Evolutionary conservation across 768 basidiomycete genomes (phyloP).

Genomic region (Pisolithus tinctorius): DNA sequence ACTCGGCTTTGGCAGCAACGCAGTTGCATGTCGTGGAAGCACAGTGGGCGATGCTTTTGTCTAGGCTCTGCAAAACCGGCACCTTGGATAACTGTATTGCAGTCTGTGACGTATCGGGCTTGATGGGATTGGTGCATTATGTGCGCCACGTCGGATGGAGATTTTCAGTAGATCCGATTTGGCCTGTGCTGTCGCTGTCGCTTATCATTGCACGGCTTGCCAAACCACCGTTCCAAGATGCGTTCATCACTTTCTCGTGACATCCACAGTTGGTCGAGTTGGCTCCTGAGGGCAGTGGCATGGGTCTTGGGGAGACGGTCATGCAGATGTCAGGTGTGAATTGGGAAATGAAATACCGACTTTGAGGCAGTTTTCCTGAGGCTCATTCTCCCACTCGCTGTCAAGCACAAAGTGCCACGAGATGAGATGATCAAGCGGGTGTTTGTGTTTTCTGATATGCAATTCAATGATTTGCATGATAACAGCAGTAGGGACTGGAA

Average conservation of each 20-base stretch:
- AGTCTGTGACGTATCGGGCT: constrained; percentile 69
- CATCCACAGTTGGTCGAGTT: constrained; percentile 44
- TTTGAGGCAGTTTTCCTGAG: constrained; percentile 54
- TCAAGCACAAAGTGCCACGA: constrained; percentile 46
- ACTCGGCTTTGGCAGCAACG: constrained; percentile 13
- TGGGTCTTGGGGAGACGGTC: constrained; percentile 33
- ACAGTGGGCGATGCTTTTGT: constrained; percentile 61
- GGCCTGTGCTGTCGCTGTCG: constrained; percentile 58
- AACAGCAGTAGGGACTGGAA: constrained; percentile 34
- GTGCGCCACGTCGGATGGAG: constrained; percentile 2
- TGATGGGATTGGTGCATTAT: constrained; percentile 44
- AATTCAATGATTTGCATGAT: constrained; percentile 42
- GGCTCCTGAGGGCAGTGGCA: constrained; percentile 30
- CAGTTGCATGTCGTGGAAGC: constrained; percentile 46
- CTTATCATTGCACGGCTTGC: constrained; percentile 60
- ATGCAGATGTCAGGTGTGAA: constrained; percentile 25
- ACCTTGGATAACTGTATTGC: constrained; percentile 57
- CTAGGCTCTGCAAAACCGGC: constrained; percentile 45
- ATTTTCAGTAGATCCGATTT: constrained; percentile 38
- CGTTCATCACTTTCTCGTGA: constrained; percentile 64
- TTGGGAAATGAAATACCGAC: constrained; percentile 60
- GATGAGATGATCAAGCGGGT: constrained; percentile 73
- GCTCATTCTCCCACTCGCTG: constrained; percentile 56
- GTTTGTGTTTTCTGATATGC: constrained; percentile 77
- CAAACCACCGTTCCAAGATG: constrained; percentile 54